A percentile compares a stretch with the other conserved stretches of the same genome.
These are phyloP conservation scores for Hypoxylon lienhwacheense DNA, from an alignment of 495 filamentous ascomycete genomes.

Conservation along the genomic window DNA sequence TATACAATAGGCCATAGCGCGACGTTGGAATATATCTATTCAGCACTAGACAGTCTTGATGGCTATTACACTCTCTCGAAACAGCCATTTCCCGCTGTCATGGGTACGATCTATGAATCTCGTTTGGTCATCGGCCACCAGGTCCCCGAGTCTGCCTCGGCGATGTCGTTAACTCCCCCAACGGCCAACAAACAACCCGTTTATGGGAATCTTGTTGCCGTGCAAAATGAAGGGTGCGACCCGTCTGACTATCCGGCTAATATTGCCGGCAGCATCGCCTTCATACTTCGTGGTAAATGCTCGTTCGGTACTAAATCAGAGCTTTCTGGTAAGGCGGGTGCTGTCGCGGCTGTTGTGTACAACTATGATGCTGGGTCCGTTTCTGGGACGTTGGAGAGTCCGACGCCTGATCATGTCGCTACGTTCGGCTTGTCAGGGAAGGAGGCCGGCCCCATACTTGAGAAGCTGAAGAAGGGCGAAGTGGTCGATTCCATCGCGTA, in stretches of 20 bases:
- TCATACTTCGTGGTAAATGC: conserved; percentile 61
- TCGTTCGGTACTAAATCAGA: conserved; percentile 62
- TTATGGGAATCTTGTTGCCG: conserved; percentile 46
- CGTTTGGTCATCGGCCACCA: conserved; percentile 57
- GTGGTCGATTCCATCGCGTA: conserved; percentile 56
- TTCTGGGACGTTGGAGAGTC: conserved; percentile 57
- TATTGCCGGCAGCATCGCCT: conserved; percentile 54
- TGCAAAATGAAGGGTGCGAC: conserved; percentile 53
- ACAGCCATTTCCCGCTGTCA: conserved; percentile 61
- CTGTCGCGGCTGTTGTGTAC: conserved; percentile 62
- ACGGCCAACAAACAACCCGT: conserved; percentile 60
- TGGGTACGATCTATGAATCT: conserved; percentile 60
- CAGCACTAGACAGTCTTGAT: conserved; percentile 49
- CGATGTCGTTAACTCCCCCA: conserved; percentile 64
- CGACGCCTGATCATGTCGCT: conserved; percentile 56
- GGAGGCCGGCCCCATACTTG: conserved; percentile 52
- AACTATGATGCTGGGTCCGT: conserved; percentile 56
- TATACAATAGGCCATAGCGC: conserved; percentile 53
- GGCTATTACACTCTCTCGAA: conserved; percentile 62
- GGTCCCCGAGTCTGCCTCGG: conserved; percentile 52
- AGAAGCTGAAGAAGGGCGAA: conserved; percentile 51
- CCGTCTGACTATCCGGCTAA: conserved; percentile 49
- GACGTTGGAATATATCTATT: conserved; percentile 63
- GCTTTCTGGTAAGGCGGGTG: conserved; percentile 59
- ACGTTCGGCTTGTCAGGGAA: conserved; percentile 58